Percentiles rank a stretch among this genome's conserved stretches.
Conservation (phyloP, 441 rosid genomes). For the Pelargonium citronellum region DNA sequence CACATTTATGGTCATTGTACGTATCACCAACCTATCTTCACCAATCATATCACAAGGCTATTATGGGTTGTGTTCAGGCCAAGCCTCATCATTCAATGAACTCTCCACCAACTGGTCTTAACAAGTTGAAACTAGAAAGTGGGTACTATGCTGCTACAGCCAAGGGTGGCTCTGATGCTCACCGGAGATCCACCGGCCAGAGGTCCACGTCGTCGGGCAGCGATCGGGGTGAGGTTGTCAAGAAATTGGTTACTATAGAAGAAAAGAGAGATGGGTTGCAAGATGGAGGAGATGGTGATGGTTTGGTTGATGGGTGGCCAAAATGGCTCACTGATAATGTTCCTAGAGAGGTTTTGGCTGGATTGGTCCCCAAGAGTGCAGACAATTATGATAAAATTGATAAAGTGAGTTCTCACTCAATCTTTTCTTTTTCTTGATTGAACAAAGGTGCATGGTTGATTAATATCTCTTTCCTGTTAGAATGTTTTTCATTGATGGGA, state of each 20-base stretch:
- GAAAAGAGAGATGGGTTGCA: slow-evolving; percentile 9
- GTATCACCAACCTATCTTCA: too few relatives aligned
- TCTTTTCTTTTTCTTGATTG: too few relatives aligned
- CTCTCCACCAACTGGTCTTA: slow-evolving; percentile 30
- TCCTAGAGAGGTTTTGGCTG: slow-evolving; percentile 42
- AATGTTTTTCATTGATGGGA: too few relatives aligned
- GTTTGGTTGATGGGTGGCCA: slow-evolving; percentile 50
- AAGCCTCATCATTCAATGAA: slow-evolving; percentile 23
- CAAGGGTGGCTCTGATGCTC: slow-evolving; percentile 8
- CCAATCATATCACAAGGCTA: slow-evolving; percentile 3
- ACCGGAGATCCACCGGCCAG: slow-evolving; percentile 39
- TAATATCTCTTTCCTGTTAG: too few relatives aligned
- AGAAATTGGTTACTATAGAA: not conserved
- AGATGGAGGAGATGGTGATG: slow-evolving; percentile 21
- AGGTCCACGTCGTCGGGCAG: slow-evolving; percentile 21
- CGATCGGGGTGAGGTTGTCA: slow-evolving; percentile 13
- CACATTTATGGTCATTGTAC: too few relatives aligned
- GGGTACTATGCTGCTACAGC: slow-evolving; percentile 29
- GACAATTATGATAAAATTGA: slow-evolving; percentile 53
- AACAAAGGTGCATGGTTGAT: too few relatives aligned
- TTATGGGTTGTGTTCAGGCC: slow-evolving; percentile 46
- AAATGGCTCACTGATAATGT: slow-evolving; percentile 53
- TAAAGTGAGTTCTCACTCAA: slow-evolving; percentile 29
- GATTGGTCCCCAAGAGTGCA: slow-evolving; percentile 53
- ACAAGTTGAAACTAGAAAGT: slow-evolving; percentile 33